Percentiles rank a stretch among this genome's conserved stretches.
Evolutionary conservation across 441 rosid genomes (phyloP).

Genomic region (Geranium incanum): DNA sequence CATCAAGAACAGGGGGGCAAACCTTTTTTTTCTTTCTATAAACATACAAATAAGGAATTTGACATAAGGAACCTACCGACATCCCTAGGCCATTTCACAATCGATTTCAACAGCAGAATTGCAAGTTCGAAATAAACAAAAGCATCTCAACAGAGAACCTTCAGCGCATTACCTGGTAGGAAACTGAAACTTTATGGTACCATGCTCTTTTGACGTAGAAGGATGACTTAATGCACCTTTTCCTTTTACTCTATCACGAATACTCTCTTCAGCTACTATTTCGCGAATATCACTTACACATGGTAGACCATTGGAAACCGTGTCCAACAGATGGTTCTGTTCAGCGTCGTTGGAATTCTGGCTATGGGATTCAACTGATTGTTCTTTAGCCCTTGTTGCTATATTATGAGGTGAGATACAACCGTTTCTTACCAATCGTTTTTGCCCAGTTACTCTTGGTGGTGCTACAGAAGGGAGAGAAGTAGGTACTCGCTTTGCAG

Average conservation of each 20-base stretch:
- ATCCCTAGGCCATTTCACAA: not conserved
- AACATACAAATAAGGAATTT: not conserved
- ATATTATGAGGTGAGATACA: conserved; percentile 72
- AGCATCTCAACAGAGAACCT: conserved; percentile 2
- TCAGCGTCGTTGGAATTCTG: conserved; percentile 21
- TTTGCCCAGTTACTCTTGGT: conserved; percentile 37
- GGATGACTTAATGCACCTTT: conserved; percentile 35
- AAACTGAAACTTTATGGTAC: conserved; percentile 12
- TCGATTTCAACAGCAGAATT: not conserved
- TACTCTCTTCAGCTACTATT: conserved; percentile 40
- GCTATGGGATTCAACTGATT: conserved; percentile 26
- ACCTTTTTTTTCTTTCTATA: not conserved
- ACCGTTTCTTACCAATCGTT: conserved; percentile 72
- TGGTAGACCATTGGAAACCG: conserved; percentile 23
- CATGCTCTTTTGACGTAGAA: conserved; percentile 26
- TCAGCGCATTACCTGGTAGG: conserved; percentile 41
- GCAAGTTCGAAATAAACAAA: conserved; percentile 3
- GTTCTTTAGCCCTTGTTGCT: conserved; percentile 38
- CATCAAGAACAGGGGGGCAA: not conserved
- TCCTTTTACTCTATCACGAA: conserved; percentile 38
- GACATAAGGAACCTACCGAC: not conserved
- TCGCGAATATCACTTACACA: conserved; percentile 25
- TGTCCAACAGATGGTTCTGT: conserved; percentile 22
- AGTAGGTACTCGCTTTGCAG: not conserved
- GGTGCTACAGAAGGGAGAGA: conserved; percentile 23